Percentiles rank a stretch among this genome's conserved stretches.
Conservation (phyloP, 2,329 filamentous ascomycete genomes). For the Fusarium palustre region DNA sequence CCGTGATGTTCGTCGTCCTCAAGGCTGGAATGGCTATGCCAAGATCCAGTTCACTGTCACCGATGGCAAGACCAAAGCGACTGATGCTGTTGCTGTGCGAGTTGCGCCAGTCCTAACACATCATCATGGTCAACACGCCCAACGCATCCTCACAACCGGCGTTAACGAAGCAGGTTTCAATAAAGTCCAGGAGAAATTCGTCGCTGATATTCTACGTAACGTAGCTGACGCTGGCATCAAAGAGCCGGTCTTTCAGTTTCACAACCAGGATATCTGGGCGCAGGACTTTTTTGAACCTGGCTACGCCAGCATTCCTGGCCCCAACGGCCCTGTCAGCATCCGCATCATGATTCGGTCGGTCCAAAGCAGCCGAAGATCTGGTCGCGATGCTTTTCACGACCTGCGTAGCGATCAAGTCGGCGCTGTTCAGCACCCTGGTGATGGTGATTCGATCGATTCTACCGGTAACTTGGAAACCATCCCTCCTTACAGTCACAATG, state of each 20-base stretch:
- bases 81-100: conserved; percentile 48
- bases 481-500: conserved; percentile 48
- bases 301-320: conserved; percentile 55
- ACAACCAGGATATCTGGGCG: conserved; percentile 47
- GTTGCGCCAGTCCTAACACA: conserved; percentile 54
- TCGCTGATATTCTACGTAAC: conserved; percentile 14
- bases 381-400: conserved; percentile 49
- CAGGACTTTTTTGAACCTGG: conserved; percentile 57
- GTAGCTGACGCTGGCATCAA: conserved; percentile 13
- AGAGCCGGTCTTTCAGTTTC: conserved; percentile 24
- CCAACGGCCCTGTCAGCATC: conserved; percentile 48
- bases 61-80: conserved; percentile 29
- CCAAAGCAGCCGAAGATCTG: conserved; percentile 47
- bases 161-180: background rate
- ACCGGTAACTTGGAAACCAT: conserved; percentile 54
- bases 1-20: conserved; percentile 45
- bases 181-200: background rate
- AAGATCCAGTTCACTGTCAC: conserved; percentile 48
- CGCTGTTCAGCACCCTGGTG: conserved; percentile 45
- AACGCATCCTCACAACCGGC: conserved; percentile 37
- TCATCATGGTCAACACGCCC: conserved; percentile 50
- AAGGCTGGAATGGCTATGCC: conserved; percentile 47
- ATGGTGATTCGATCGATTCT: conserved; percentile 37
- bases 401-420: conserved; percentile 47
- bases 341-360: conserved; percentile 50